Conservation (phyloP, 805 yeast species). For the Metschnikowia proteae region DNA sequence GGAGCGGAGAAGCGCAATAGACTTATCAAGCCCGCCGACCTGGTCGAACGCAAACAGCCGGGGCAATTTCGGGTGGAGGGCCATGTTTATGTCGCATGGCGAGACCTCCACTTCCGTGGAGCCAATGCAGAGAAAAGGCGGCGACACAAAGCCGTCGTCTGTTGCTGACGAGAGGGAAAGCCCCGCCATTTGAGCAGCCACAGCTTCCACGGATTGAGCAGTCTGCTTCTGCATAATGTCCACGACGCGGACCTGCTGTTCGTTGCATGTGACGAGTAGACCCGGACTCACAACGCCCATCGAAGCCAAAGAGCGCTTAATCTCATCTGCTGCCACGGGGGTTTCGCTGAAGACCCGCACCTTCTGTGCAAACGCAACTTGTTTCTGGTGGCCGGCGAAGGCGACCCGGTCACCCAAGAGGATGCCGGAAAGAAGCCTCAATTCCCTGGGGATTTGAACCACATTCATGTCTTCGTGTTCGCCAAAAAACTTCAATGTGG, state of each 20-base stretch:
- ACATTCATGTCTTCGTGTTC: conserved; percentile 32
- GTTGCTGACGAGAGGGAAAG: conserved; percentile 5
- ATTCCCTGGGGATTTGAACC: conserved; percentile 23
- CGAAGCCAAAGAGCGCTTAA: conserved; percentile 36
- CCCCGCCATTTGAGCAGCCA: conserved; percentile 11
- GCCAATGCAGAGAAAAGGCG: conserved; percentile 44
- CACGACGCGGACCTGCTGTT: conserved; percentile 22
- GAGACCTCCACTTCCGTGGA: conserved; percentile 17
- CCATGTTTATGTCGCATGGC: conserved; percentile 4
- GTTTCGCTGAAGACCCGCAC: conserved; percentile 5
- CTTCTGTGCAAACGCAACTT: conserved; percentile 37
- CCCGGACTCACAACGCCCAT: conserved; percentile 63
- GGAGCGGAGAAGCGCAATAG: conserved; percentile 56
- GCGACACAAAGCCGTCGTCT: conserved; percentile 35
- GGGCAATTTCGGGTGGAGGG: conserved; percentile 44
- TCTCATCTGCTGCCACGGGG: background rate
- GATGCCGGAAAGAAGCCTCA: conserved; percentile 35
- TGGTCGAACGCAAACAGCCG: conserved; percentile 43
- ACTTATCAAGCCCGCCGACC: conserved; percentile 76
- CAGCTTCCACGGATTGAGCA: conserved; percentile 8
- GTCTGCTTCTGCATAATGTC: conserved; percentile 25
- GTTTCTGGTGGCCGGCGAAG: conserved; percentile 43
- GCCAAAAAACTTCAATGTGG: conserved; percentile 36
- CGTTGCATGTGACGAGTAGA: conserved; percentile 26
- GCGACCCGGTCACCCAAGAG: conserved; percentile 47